phyloP scores from a whole-genome alignment of 257 asterid species.

The Solanum rostratum region DNA sequence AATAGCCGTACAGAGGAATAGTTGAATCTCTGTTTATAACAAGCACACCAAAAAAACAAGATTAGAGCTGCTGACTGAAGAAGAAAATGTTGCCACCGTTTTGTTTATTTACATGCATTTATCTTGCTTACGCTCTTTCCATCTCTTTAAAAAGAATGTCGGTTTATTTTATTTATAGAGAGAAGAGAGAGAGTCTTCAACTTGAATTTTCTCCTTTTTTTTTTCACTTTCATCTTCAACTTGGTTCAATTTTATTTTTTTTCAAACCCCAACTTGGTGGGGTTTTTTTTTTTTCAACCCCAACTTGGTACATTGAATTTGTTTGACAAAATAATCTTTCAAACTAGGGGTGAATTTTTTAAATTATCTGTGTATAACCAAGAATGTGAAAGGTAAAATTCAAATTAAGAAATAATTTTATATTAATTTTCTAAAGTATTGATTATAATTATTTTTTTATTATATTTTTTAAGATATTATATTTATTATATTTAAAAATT shows the following conservation, averaged over 20 bases:
- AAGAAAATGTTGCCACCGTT: constrained; percentile 21
- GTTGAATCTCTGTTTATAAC: background rate
- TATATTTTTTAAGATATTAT: too few species aligned
- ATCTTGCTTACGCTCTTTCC: constrained; percentile 1
- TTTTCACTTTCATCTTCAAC: constrained; percentile 3
- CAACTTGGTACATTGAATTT: constrained; percentile 1
- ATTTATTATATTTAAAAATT: too few species aligned
- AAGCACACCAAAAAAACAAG: background rate
- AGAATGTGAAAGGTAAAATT: too few species aligned
- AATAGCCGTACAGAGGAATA: constrained; percentile 11
- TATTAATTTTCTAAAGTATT: too few species aligned
- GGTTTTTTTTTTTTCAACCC: background rate
- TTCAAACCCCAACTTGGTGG: background rate
- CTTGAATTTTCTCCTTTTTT: background rate
- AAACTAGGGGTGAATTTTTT: background rate
- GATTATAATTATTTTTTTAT: too few species aligned
- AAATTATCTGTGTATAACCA: too few species aligned
- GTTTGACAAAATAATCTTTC: background rate
- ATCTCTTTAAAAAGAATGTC: constrained; percentile 20
- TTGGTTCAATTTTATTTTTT: background rate
- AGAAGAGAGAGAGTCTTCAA: constrained; percentile 9
- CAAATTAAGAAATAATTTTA: too few species aligned
- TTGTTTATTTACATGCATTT: constrained; percentile 7
- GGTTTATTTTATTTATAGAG: constrained; percentile 13
- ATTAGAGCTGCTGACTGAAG: background rate